Evolutionary conservation across 768 basidiomycete species (phyloP), one percentile per base, ranked within the genome.

Genomic region (Cystoderma amianthinum): DNA sequence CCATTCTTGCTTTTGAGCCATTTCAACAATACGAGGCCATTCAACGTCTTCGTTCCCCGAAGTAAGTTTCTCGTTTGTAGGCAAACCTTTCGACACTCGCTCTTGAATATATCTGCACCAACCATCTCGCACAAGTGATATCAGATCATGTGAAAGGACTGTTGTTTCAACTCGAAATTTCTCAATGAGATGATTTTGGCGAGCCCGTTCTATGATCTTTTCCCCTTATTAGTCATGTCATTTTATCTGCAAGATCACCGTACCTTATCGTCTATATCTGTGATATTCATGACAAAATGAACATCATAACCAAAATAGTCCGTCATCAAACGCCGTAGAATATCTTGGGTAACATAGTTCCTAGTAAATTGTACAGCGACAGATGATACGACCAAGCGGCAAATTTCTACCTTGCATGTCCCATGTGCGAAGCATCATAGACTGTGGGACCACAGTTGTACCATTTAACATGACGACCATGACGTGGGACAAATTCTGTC

Each of bases 401-500:
- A n/a, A n/a, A n/a, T 17, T 35, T 62, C 51, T 57, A 95, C 92
- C 94, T 80, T 5, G 96, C 96, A 67, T 99, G 96, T 4, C 96
- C 96, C 89, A 99, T 92, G 61, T 99, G 96, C 32, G 91, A 86
- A 10, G 92, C 81, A 69, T 99, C 96, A 60, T 99, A 99, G 6
- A 99, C 96, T 0, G 96, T 99, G 13, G 96, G 95, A 7, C 96
- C 95, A 55, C 96, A 99, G 60, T 96, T 97, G 59, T 99, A 98
- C 94, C 94, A 98, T 53, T 94, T 93, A n/a, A 95, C 80, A 49
- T 76, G 76, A 1, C 76, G 73, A 0, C 82, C 84, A 46, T 76
- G 66, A 39, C 57, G 68, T 4, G 91, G 80, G 25, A 84, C 63
- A 51, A 95, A 92, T 45, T 84, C 82, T 39, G 77, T 83, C 89